A percentile compares a stretch with the other conserved stretches of the same genome.
phyloP scores from a whole-genome alignment of 768 basidiomycete genomes.

The Pholiota microspora region DNA sequence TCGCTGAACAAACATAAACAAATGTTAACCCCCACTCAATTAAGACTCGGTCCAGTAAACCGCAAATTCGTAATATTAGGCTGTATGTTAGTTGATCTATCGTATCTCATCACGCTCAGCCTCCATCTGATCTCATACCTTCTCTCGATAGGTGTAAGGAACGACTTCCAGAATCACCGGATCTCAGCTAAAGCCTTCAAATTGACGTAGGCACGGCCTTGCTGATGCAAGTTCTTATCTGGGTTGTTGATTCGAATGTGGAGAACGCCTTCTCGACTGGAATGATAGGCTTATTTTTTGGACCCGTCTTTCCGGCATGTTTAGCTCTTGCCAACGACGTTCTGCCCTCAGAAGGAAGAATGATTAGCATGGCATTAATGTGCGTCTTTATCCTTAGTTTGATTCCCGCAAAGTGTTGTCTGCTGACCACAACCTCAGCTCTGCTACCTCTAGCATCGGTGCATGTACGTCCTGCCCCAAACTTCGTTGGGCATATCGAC shows the following conservation, averaged over 20 bases:
- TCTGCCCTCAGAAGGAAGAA: constrained; percentile 43
- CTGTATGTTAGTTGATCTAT: constrained; percentile 37
- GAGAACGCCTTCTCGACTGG: constrained; percentile 46
- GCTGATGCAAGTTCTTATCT: constrained; percentile 47
- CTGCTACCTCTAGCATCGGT: constrained; percentile 43
- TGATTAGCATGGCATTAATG: constrained; percentile 55
- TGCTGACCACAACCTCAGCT: constrained; percentile 27
- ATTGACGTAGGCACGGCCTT: constrained; percentile 3
- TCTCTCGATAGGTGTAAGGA: not conserved
- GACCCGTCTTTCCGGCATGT: constrained; percentile 48
- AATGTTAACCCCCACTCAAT: not conserved
- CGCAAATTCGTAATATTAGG: constrained; percentile 17
- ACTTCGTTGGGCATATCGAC: not conserved
- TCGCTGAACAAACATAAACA: not conserved
- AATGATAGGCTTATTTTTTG: constrained; percentile 47
- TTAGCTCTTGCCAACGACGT: constrained; percentile 46
- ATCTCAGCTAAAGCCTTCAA: not conserved
- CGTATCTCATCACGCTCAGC: not conserved
- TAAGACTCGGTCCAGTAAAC: constrained; percentile 40
- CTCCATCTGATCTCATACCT: not conserved
- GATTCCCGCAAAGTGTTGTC: not conserved
- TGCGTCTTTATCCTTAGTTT: constrained; percentile 25
- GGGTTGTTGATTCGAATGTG: constrained; percentile 44
- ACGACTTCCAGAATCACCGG: too few relatives aligned
- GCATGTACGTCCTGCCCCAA: constrained; percentile 31